phyloP scores from a whole-genome alignment of 1,139 yeast genomes.

The Candida gigantensis region DNA sequence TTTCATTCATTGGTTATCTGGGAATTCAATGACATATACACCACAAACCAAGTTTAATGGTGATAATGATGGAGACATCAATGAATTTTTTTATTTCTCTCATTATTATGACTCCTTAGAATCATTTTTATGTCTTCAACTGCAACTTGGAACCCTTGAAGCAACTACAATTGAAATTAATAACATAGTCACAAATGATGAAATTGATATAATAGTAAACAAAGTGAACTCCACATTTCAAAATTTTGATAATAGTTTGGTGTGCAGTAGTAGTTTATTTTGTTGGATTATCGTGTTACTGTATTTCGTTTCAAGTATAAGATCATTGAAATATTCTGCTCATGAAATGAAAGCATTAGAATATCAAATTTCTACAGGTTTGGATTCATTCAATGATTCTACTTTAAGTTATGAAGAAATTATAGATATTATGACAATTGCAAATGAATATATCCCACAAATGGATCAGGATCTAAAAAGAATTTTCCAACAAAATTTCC shows the following conservation, averaged over 20 bases:
- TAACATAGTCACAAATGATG: slow-evolving; percentile 6
- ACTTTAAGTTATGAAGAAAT: slow-evolving; percentile 9
- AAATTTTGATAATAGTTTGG: slow-evolving; percentile 6
- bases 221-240: slow-evolving; percentile 10
- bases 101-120: slow-evolving; percentile 9
- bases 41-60: background rate
- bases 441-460: slow-evolving; percentile 1
- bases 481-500: slow-evolving; percentile 3
- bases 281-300: slow-evolving; percentile 13
- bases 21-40: slow-evolving; percentile 16
- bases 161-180: slow-evolving; percentile 6
- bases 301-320: slow-evolving; percentile 5
- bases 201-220: slow-evolving; percentile 7
- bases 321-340: slow-evolving; percentile 1
- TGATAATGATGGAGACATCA: slow-evolving; percentile 7
- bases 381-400: slow-evolving; percentile 11
- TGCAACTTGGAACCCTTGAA: background rate
- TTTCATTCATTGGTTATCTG: slow-evolving; percentile 48
- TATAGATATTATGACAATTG: slow-evolving; percentile 5
- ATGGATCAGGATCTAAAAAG: background rate
- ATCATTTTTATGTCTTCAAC: slow-evolving; percentile 9
- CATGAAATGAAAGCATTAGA: slow-evolving; percentile 7
- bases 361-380: slow-evolving; percentile 12
- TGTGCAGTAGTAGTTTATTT: slow-evolving; percentile 7
- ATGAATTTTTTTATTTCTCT: slow-evolving; percentile 10